phyloP scores from a whole-genome alignment of 331 rosid species.

The Quercus phellos region DNA sequence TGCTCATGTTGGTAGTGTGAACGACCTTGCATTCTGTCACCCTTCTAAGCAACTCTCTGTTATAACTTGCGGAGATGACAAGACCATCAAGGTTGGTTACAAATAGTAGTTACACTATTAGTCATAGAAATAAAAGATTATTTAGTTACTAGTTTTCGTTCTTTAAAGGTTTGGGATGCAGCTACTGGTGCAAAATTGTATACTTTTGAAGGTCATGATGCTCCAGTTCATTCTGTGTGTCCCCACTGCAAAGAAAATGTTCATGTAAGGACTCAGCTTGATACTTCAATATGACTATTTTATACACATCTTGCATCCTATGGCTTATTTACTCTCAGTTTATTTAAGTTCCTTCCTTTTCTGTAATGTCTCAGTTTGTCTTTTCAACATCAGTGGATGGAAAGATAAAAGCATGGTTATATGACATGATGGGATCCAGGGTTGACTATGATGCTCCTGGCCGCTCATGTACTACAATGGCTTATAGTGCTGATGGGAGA shows the following conservation, averaged over 20 bases:
- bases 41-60: constrained; percentile 47
- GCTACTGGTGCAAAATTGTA: constrained; percentile 37
- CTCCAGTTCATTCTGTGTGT: constrained; percentile 52
- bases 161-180: constrained; percentile 48
- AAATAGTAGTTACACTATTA: neutral
- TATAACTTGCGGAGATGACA: constrained; percentile 53
- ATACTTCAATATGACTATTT: neutral
- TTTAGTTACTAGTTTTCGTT: neutral
- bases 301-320: neutral
- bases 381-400: constrained; percentile 63
- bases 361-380: constrained; percentile 35
- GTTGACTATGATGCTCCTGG: constrained; percentile 53
- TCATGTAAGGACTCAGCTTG: constrained; percentile 27
- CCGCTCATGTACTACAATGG: constrained; percentile 44
- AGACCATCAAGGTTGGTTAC: constrained; percentile 38
- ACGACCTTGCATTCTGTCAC: constrained; percentile 47
- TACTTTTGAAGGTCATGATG: constrained; percentile 54
- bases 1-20: constrained; percentile 56
- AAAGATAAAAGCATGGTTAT: constrained; percentile 62
- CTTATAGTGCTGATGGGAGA: constrained; percentile 51
- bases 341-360: neutral
- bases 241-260: constrained; percentile 49
- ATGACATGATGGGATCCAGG: constrained; percentile 38
- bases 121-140: neutral
- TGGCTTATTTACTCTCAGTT: constrained; percentile 6